These are phyloP conservation scores for Sphenostylis stenocarpa DNA, from an alignment of 306 rosid genomes.

Conservation along the genomic window DNA sequence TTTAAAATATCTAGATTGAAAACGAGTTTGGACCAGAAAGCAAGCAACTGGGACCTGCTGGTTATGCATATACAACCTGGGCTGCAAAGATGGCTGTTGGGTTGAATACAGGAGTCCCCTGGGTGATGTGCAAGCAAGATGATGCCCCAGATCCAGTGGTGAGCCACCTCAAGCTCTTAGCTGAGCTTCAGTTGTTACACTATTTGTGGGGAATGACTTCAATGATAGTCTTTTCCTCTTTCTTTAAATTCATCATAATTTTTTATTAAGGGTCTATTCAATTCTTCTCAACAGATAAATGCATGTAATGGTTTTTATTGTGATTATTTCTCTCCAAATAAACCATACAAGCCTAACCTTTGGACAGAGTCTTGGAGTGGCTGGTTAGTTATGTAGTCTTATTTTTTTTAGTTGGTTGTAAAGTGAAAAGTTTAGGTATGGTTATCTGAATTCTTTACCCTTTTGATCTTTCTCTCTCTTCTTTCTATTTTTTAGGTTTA, in stretches of 20 bases:
- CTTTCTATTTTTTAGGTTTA: slow-evolving; percentile 55
- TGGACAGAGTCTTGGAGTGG: slow-evolving; percentile 99
- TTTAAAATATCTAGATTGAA: slow-evolving; percentile 64
- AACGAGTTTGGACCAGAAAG: slow-evolving; percentile 79
- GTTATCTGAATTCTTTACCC: slow-evolving; percentile 22
- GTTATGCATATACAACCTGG: slow-evolving; percentile 71
- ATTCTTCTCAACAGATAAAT: slow-evolving; percentile 65
- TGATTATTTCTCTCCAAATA: slow-evolving; percentile 85
- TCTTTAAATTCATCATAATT: neutral
- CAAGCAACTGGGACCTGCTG: slow-evolving; percentile 60
- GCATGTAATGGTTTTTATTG: slow-evolving; percentile 93
- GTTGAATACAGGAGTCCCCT: slow-evolving; percentile 83
- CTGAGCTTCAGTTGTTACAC: neutral
- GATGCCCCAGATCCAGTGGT: slow-evolving; percentile 99
- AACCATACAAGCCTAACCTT: slow-evolving; percentile 83
- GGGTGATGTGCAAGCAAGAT: slow-evolving; percentile 99
- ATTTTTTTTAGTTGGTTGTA: neutral
- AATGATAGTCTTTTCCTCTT: slow-evolving; percentile 1
- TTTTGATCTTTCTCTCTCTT: neutral
- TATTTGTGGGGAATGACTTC: neutral
- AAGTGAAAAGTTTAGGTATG: neutral
- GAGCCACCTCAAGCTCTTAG: slow-evolving; percentile 31
- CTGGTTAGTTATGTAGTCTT: slow-evolving; percentile 59
- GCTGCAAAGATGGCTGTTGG: slow-evolving; percentile 97
- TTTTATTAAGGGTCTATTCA: neutral